phyloP scores from a whole-genome alignment of 2,329 filamentous ascomycete species.

The Fusarium praegraminearum region DNA sequence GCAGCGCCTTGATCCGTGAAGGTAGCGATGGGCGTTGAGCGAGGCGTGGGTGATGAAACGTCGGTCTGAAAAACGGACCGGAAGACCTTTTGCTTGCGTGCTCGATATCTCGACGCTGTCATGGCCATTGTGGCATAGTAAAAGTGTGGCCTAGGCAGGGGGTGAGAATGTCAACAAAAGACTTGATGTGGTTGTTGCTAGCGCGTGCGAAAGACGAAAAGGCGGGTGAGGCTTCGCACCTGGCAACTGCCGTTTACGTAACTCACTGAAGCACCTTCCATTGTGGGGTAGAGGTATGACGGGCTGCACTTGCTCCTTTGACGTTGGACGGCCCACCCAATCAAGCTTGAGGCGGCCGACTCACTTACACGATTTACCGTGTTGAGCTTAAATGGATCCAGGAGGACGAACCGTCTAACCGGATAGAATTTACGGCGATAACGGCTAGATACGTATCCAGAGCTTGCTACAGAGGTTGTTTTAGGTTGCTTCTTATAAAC shows the following conservation, averaged over 20 bases:
- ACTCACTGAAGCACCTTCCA: slow-evolving; percentile 9
- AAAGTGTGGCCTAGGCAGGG: slow-evolving; percentile 26
- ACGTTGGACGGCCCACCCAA: slow-evolving; percentile 4
- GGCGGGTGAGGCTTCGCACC: slow-evolving; percentile 4
- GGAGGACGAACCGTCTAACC: not conserved
- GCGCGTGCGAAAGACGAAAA: slow-evolving; percentile 30
- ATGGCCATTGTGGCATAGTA: slow-evolving; percentile 44
- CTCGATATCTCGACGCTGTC: slow-evolving; percentile 59
- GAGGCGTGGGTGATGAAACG: slow-evolving; percentile 62
- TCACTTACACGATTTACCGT: slow-evolving; percentile 8
- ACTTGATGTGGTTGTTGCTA: slow-evolving; percentile 30
- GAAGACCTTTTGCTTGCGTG: slow-evolving; percentile 63
- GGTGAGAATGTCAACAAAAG: slow-evolving; percentile 38
- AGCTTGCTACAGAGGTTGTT: slow-evolving; percentile 2
- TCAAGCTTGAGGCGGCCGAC: slow-evolving; percentile 16
- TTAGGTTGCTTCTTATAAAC: too few species aligned
- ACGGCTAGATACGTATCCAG: not conserved
- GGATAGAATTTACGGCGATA: not conserved
- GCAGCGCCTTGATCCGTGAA: slow-evolving; percentile 58
- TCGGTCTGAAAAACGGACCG: slow-evolving; percentile 68
- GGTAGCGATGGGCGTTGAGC: slow-evolving; percentile 49
- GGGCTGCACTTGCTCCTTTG: slow-evolving; percentile 29
- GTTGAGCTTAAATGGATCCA: not conserved
- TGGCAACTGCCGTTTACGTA: slow-evolving; percentile 21
- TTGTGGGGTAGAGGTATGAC: slow-evolving; percentile 9